phyloP scores from a whole-genome alignment of 208 protist species.

The Acanthamoeba royreba region DNA sequence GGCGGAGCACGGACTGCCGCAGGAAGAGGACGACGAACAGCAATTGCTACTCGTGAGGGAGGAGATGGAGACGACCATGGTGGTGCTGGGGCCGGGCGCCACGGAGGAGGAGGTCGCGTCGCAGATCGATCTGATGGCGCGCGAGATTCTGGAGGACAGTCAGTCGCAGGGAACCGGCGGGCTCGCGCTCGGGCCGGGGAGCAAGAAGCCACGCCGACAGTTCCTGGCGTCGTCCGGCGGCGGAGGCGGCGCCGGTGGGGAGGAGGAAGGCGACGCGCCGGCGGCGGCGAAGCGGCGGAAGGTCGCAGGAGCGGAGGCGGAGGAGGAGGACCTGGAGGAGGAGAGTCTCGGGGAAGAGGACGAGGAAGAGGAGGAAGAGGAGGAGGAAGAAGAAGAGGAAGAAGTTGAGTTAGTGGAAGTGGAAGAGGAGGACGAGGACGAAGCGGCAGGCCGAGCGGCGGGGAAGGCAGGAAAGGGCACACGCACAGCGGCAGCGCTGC shows the following conservation, averaged over 20 bases:
- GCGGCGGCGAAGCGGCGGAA: no score
- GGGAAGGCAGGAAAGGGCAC: not conserved
- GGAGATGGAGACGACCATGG: no score
- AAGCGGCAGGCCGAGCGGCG: not conserved
- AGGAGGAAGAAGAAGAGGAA: not conserved
- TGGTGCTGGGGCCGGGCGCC: no score
- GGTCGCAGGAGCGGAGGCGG: no score
- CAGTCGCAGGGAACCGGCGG: not conserved
- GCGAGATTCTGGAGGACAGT: slow-evolving; percentile 12
- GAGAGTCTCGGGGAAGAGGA: not conserved
- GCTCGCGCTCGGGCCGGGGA: not conserved
- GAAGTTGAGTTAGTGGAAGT: not conserved
- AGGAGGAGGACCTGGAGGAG: no score
- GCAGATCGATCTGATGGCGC: no score
- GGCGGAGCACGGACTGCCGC: no score
- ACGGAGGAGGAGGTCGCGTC: no score
- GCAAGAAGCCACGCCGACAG: not conserved
- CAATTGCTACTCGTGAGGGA: no score
- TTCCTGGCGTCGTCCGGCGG: not conserved
- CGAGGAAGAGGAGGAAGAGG: not conserved
- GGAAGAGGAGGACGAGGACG: not conserved
- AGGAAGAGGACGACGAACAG: no score
- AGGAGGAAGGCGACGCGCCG: no score
- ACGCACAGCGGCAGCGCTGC: no score
- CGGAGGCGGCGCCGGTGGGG: not conserved